A percentile compares a stretch with the other conserved stretches of the same genome.
These are phyloP conservation scores for Magnaporthales sp. DNA, from an alignment of 2,329 filamentous ascomycete species.

Conservation along the genomic window DNA sequence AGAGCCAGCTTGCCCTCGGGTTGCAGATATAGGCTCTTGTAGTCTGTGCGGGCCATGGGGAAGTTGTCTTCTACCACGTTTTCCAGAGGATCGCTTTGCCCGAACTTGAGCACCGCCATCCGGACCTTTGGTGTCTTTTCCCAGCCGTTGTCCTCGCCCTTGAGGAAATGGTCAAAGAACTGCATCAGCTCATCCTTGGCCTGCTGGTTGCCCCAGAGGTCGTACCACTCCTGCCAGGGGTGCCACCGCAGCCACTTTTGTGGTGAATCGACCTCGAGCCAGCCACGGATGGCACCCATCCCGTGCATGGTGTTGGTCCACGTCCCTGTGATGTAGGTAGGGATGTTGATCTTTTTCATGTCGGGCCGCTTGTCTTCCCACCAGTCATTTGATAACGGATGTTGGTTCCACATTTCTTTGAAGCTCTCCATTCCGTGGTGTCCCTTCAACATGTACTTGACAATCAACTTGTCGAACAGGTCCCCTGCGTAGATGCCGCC, in stretches of 20 bases:
- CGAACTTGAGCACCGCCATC: constrained; percentile 28
- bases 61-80: constrained; percentile 23
- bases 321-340: constrained; percentile 24
- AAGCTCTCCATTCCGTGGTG: constrained; percentile 27
- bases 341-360: constrained; percentile 23
- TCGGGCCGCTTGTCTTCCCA: constrained; percentile 29
- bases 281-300: constrained; percentile 26
- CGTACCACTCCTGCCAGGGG: constrained; percentile 33
- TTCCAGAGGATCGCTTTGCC: constrained; percentile 20
- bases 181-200: constrained; percentile 24
- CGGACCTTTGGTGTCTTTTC: constrained; percentile 35
- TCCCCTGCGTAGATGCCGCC: constrained; percentile 30
- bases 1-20: constrained; percentile 7
- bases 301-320: constrained; percentile 23
- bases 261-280: constrained; percentile 22
- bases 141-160: constrained; percentile 33
- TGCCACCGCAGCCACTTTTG: constrained; percentile 32
- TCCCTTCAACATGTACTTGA: constrained; percentile 25
- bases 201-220: constrained; percentile 26
- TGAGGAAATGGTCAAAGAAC: constrained; percentile 37
- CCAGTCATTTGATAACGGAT: constrained; percentile 22
- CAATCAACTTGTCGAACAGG: constrained; percentile 30
- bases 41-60: constrained; percentile 23
- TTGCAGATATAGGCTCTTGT: constrained; percentile 21
- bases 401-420: constrained; percentile 29